These are phyloP conservation scores for Apophysomyces trapeziformis DNA, from an alignment of 371 early-diverging fungal species.

Conservation along the genomic window DNA sequence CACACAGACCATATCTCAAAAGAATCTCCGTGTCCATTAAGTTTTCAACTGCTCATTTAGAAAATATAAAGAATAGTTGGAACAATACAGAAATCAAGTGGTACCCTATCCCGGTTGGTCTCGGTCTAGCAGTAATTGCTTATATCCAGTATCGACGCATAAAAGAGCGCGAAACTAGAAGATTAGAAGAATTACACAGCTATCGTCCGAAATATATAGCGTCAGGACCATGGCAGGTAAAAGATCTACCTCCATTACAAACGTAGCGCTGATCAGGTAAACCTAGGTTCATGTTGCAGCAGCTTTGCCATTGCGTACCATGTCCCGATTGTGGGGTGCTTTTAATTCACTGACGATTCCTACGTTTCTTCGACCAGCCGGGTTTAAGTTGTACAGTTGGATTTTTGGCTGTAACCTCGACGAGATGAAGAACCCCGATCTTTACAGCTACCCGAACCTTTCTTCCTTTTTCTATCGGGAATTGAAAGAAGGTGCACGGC, in stretches of 20 bases:
- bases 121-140: slow-evolving; percentile 81
- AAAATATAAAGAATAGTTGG: slow-evolving; percentile 50
- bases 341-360: slow-evolving; percentile 88
- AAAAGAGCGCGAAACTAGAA: slow-evolving; percentile 33
- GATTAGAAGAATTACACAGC: slow-evolving; percentile 28
- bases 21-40: not conserved
- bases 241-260: not conserved
- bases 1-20: no score
- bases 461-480: slow-evolving; percentile 91
- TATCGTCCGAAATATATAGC: slow-evolving; percentile 52
- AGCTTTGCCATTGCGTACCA: slow-evolving; percentile 82
- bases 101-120: slow-evolving; percentile 78
- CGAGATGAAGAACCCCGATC: slow-evolving; percentile 87
- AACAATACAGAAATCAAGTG: slow-evolving; percentile 65
- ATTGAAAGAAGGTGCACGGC: slow-evolving; percentile 77
- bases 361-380: slow-evolving; percentile 69
- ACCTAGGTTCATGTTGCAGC: slow-evolving; percentile 82
- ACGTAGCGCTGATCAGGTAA: slow-evolving; percentile 1
- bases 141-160: slow-evolving; percentile 68
- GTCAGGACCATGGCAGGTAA: slow-evolving; percentile 86
- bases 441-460: slow-evolving; percentile 82
- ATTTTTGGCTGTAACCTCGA: slow-evolving; percentile 91
- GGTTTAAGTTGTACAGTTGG: slow-evolving; percentile 80
- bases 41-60: slow-evolving; percentile 16
- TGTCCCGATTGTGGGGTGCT: slow-evolving; percentile 91